Evolutionary conservation across 116 monocot genomes (phyloP), one percentile per base, ranked within the genome.

Genomic region (Thalassia testudinum): DNA sequence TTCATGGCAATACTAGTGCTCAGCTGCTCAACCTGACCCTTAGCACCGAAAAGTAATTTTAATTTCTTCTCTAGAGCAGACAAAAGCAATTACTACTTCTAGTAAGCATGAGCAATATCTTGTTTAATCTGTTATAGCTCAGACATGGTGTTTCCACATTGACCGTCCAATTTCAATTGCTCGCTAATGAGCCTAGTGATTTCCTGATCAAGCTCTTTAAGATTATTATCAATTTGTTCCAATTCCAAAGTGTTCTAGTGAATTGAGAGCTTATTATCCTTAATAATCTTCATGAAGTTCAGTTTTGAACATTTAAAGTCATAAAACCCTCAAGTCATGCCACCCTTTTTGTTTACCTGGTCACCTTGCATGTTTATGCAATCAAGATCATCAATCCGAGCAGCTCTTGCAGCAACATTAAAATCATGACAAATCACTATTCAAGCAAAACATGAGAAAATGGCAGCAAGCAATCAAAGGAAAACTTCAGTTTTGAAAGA

Each of bases 271-370:
- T 79, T 77, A 53, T 74, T 81, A 49, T 97, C 62, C 61, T 62
- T 81, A 18, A 97, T 79, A 47, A 76, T 57, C 47, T 85, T 89
- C 72, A 89, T 68, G 63, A 85, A 82, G 49, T 89, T 97, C 65
- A 97, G 67, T 55, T 77, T 97, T 22, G 97, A 97, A 24, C 82
- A 74, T 42, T 79, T 79, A 25, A 65, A 77, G 64, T 97, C 97
- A 72, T 97, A 97, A 77, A 77, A 97, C 50, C 97, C 97, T 19
- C 97, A 89, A 43, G 90, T 97, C 97, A 97, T 97, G 25, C 86
- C 97, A 73, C 97, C 97, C 74, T 97, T 97, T 72, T 82, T 97
- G 71, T 77, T 89, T 43, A 97, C 97, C 76, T 97, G 97, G 62
- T 89, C 97, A 47, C 97, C 97, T 68, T 97, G 89, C 52, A 97